phyloP scores from a whole-genome alignment of 2,329 filamentous ascomycete species.

The Exophiala bonariae region DNA sequence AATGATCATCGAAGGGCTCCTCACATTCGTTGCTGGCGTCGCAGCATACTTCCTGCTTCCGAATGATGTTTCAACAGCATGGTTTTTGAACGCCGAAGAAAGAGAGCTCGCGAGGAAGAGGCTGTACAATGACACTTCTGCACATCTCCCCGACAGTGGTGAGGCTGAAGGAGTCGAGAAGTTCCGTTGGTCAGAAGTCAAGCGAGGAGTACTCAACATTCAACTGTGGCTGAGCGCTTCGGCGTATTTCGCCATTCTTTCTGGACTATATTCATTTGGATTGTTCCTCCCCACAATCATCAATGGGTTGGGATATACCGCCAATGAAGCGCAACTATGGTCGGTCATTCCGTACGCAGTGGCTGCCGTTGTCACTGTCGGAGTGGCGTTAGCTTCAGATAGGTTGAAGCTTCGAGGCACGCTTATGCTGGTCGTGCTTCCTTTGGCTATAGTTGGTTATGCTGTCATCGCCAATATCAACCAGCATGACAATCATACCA shows the following conservation, averaged over 20 bases:
- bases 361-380: conserved; percentile 68
- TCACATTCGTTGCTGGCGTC: conserved; percentile 31
- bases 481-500: conserved; percentile 45
- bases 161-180: conserved; percentile 59
- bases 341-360: conserved; percentile 74
- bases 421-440: conserved; percentile 63
- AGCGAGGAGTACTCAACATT: conserved; percentile 64
- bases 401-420: conserved; percentile 65
- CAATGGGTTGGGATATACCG: conserved; percentile 57
- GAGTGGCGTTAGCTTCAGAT: conserved; percentile 74
- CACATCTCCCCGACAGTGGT: conserved; percentile 52
- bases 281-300: conserved; percentile 82
- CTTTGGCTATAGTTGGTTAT: conserved; percentile 66
- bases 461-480: conserved; percentile 60
- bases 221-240: conserved; percentile 82
- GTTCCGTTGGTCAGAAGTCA: conserved; percentile 72
- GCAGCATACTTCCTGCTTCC: conserved; percentile 61
- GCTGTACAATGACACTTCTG: conserved; percentile 68
- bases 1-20: conserved; percentile 34
- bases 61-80: conserved; percentile 76
- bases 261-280: conserved; percentile 76
- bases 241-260: conserved; percentile 73
- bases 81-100: conserved; percentile 69
- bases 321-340: conserved; percentile 68
- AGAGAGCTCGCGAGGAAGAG: conserved; percentile 70